Percentiles rank a stretch among this genome's conserved stretches.
Evolutionary conservation across 1,139 yeast species (phyloP).

Genomic region (Candida sanyaensis): DNA sequence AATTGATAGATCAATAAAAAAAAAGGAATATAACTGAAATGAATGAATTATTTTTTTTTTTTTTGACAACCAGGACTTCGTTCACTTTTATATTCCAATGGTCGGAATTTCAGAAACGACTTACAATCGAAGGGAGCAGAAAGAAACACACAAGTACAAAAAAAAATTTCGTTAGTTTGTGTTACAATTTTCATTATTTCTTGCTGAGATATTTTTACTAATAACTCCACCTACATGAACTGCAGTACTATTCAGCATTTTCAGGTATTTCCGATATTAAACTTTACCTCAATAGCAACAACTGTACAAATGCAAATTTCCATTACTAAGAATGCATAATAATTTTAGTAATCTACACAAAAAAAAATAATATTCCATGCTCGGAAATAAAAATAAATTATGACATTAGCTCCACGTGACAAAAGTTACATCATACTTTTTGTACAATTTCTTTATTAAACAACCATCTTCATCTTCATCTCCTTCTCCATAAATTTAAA

Average conservation of each 20-base stretch:
- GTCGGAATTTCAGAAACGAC: background rate
- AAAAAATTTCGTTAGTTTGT: background rate
- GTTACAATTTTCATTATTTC: background rate
- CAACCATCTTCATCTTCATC: background rate
- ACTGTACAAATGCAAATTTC: too few species aligned
- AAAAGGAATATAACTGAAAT: background rate
- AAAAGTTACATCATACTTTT: background rate
- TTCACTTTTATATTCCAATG: background rate
- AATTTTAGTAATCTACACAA: background rate
- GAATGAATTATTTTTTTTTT: background rate
- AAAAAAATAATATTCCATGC: background rate
- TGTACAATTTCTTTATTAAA: conserved; percentile 1
- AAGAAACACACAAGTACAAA: too few species aligned
- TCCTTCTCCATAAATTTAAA: too few species aligned
- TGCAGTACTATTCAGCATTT: background rate
- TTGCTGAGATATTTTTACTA: background rate
- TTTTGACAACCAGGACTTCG: background rate
- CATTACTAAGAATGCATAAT: background rate
- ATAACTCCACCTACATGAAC: background rate
- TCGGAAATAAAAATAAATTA: background rate
- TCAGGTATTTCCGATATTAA: background rate
- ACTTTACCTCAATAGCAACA: background rate
- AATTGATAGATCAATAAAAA: background rate
- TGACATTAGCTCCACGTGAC: background rate
- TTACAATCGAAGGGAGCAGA: background rate